A percentile compares a stretch with the other conserved stretches of the same genome.
Conservation (phyloP, 768 basidiomycete species). For the Mycena epipterygia region DNA sequence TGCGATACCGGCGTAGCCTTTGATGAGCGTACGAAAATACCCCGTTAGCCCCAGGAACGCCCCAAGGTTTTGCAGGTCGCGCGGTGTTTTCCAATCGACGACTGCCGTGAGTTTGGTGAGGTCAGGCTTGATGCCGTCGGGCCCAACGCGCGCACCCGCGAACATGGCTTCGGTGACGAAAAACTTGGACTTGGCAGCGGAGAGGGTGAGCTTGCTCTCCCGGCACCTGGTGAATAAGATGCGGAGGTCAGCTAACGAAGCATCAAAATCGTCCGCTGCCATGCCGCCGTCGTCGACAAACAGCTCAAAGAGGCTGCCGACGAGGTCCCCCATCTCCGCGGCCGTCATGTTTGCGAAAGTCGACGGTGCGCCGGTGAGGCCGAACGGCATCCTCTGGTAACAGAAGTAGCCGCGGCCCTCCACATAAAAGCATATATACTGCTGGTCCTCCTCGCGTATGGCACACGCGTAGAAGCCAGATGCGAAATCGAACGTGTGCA, state of each 20-base stretch:
- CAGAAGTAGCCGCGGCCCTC: conserved; percentile 52
- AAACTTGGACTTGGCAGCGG: conserved; percentile 36
- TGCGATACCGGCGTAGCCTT: too few relatives aligned
- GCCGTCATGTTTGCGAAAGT: conserved; percentile 50
- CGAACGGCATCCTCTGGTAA: conserved; percentile 55
- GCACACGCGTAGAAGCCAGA: conserved; percentile 50
- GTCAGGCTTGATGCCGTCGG: conserved; percentile 50
- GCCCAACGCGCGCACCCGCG: conserved; percentile 48
- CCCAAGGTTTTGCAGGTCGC: conserved; percentile 21
- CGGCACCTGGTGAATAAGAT: conserved; percentile 42
- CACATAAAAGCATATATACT: conserved; percentile 53
- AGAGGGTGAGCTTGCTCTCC: conserved; percentile 22
- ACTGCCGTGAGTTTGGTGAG: conserved; percentile 52
- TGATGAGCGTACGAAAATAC: conserved; percentile 38
- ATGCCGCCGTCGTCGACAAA: conserved; percentile 34
- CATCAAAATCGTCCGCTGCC: conserved; percentile 24
- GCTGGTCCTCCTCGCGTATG: conserved; percentile 38
- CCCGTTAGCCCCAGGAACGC: conserved; percentile 34
- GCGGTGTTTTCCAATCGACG: conserved; percentile 46
- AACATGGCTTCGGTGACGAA: conserved; percentile 53
- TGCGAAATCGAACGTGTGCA: conserved; percentile 53
- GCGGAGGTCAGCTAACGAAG: conserved; percentile 1
- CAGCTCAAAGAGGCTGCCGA: conserved; percentile 27
- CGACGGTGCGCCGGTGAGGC: conserved; percentile 54
- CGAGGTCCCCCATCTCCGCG: conserved; percentile 39